phyloP scores from a whole-genome alignment of 1,284 basidiomycete species.

The Ustanciosporium gigantosporum region DNA sequence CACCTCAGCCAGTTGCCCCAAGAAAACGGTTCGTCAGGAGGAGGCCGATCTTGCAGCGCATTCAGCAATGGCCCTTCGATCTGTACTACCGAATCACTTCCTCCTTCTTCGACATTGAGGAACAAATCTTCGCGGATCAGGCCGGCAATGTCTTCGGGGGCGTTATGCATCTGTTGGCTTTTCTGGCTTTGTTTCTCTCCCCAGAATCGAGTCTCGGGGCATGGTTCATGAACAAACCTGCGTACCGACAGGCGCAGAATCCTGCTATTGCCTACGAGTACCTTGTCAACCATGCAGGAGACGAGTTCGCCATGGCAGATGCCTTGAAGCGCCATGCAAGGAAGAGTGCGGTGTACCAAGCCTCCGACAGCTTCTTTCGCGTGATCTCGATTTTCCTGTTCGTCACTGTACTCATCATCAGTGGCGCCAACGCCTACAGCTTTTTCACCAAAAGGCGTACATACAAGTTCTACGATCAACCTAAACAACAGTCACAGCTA shows the following conservation, averaged over 20 bases:
- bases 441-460: conserved; percentile 35
- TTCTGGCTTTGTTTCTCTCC: conserved; percentile 31
- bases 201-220: conserved; percentile 30
- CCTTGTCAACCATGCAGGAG: conserved; percentile 28
- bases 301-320: conserved; percentile 38
- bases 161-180: conserved; percentile 19
- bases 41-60: conserved; percentile 17
- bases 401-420: conserved; percentile 14
- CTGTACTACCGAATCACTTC: conserved; percentile 18
- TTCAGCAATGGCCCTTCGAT: conserved; percentile 32
- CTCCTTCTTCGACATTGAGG: conserved; percentile 21
- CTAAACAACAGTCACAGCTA: conserved; percentile 7
- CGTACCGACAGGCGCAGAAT: conserved; percentile 25
- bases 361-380: conserved; percentile 35
- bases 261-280: conserved; percentile 38
- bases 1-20: too few species aligned
- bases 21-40: conserved; percentile 25
- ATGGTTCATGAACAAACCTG: conserved; percentile 32
- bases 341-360: conserved; percentile 20
- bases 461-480: conserved; percentile 38
- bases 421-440: conserved; percentile 32
- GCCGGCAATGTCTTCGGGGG: conserved; percentile 34
- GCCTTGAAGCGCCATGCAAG: conserved; percentile 24
- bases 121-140: conserved; percentile 29
- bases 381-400: conserved; percentile 17